A percentile compares a stretch with the other conserved stretches of the same genome.
phyloP scores from a whole-genome alignment of 202 grass and related monocot species.

The Digitaria exilis region DNA sequence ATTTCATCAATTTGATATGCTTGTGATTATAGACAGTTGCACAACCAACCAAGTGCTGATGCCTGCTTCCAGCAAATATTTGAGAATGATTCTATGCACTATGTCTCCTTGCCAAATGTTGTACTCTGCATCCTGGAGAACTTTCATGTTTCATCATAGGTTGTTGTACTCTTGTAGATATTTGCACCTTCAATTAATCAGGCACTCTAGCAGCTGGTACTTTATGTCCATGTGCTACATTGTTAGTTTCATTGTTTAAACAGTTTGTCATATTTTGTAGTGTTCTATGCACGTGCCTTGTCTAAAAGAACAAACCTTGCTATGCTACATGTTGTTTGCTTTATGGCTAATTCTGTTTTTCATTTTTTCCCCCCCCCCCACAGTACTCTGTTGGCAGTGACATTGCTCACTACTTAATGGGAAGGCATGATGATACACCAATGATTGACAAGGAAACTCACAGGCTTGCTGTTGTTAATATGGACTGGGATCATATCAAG shows the following conservation, averaged over 20 bases:
- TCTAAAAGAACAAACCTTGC: not conserved
- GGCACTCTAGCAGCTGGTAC: not conserved
- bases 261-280: not conserved
- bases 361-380: constrained; percentile 7
- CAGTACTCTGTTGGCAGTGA: constrained; percentile 72
- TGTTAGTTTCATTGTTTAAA: not conserved
- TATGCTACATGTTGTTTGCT: not conserved
- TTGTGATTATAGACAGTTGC: not conserved
- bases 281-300: not conserved
- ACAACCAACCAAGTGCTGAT: not conserved
- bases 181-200: not conserved
- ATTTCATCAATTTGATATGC: not conserved
- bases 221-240: not conserved
- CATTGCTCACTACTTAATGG: constrained; percentile 74
- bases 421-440: constrained; percentile 73
- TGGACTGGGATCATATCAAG: constrained; percentile 99
- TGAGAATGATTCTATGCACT: not conserved
- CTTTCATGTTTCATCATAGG: not conserved
- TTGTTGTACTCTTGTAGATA: not conserved
- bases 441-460: constrained; percentile 80
- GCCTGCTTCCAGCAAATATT: not conserved
- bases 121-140: not conserved
- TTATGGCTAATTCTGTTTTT: constrained; percentile 5
- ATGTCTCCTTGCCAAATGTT: not conserved
- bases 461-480: constrained; percentile 86